Base-by-base conservation (phyloP, 2,329 filamentous ascomycete genomes). In the Xylariales sp. region DNA sequence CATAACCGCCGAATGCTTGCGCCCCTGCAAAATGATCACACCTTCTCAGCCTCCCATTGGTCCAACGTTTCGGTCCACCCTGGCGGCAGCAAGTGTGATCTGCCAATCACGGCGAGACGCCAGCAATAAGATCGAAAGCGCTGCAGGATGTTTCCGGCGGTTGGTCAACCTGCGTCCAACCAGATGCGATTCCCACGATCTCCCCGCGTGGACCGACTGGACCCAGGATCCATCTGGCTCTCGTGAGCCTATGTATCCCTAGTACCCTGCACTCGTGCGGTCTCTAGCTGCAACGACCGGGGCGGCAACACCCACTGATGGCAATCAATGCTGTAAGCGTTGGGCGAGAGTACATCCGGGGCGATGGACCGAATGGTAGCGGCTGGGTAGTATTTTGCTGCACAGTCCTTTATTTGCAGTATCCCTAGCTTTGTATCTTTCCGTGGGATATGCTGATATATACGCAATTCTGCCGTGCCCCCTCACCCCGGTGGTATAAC, bases 1-100 rank as follows among this genome's bases (percentile, higher is more conserved):
- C n/a, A n/a, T 72, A 71, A 60, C 69, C 69, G 69, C 69, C 67
- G 58, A 52, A 47, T 55, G 44, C 48, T 46, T 55, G 45, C 47
- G 13, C 49, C 46, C 49, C 53, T 67, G 64, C 61, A 63, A 50
- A 51, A 57, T 59, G 57, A 58, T 59, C 67, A 70, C 66, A 50
- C 45, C 41, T 38, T 31, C 42, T 40, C 30, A 40, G 33, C 13
- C 33, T 40, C 41, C 65, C 51, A 70, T 71, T 70, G 66, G 67
- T 32, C 27, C 27, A 31, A n/a, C 41, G 29, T 45, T 51, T 35
- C 37, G 45, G 43, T 41, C 44, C 45, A 29, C 39, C 46, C 46
- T 49, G 43, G 37, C 49, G 48, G 48, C 49, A 42, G 47, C 40
- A 44, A 46, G 15, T 6, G 21, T 31, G n/a, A 29, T 47, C 46